Base-by-base conservation (phyloP, 2,329 filamentous ascomycete species). In the Dactylellina sp. region DNA sequence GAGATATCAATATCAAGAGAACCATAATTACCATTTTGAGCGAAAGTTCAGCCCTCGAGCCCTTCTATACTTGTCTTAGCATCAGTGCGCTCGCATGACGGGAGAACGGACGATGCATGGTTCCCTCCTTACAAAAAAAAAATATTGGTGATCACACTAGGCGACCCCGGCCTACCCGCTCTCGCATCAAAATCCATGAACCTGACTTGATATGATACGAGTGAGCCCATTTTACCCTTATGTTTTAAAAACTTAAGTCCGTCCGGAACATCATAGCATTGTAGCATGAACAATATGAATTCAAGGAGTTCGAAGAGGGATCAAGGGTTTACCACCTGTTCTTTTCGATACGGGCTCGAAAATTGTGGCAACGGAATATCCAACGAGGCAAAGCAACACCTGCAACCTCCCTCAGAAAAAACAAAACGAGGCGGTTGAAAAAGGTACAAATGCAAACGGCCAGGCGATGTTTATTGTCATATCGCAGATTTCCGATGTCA, bases 71-170 rank as follows among this genome's bases (percentile, higher is more conserved):
- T n/a, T 28, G 7, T 14, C 7, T 11, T n/a, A n/a, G 42, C 25
- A 52, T 72, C 68, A 72, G 47, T 72, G 68, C 68, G 60, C 53
- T 72, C 65, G 68, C 68, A 65, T 72, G 52, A 64, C 53, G 44
- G 66, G 66, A 50, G 56, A 59, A 61, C 20, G 44, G 53, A 53
- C 55, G n/a, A 35, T 59, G 55, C 39, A 35, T 59, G 37, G 20
- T 39, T 47, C 14, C 40, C 11, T 7, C 20, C n/a, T 2, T 22
- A 46, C 2, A 46, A 46, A 7, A 55, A 37, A 35, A 37, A 55
- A 22, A 37, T 32, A 32, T 32, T 32, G 4, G 4, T 32, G 28
- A 9, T 16, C 12, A 7, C 32, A 55, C 14, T 12, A 6, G 12
- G 18, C 5, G 22, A 57, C 22, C 53, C 53, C 20, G 12, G 53